Conservation (phyloP, 2,329 filamentous ascomycete species). For the Cytospora paraplurivora region DNA sequence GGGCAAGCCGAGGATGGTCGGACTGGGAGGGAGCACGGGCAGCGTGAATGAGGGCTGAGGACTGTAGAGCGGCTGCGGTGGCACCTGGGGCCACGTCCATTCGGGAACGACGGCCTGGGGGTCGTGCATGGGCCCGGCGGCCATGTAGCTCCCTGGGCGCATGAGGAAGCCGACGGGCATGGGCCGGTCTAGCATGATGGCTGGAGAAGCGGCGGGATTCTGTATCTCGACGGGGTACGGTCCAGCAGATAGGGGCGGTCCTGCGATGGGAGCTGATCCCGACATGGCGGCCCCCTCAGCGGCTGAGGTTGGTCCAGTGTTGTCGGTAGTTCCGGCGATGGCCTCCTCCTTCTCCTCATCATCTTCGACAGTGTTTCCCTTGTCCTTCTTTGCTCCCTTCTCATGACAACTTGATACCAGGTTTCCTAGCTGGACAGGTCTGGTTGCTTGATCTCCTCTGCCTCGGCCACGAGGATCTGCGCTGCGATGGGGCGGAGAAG, state of each 20-base stretch:
- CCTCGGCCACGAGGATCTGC: slow-evolving; percentile 3
- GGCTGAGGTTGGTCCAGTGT: slow-evolving; percentile 4
- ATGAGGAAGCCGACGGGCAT: not conserved
- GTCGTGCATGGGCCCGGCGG: not conserved
- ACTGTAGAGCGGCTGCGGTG: not conserved
- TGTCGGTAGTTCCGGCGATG: not conserved
- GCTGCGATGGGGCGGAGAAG: not conserved
- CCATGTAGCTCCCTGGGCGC: not conserved
- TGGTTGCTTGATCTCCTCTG: slow-evolving; percentile 3
- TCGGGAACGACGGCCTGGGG: not conserved
- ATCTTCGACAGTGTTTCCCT: not conserved
- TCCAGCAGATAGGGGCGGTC: not conserved
- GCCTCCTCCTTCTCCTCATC: not conserved
- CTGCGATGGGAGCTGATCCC: not conserved
- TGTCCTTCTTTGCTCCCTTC: not conserved
- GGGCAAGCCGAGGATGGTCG: not conserved
- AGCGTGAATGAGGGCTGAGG: not conserved
- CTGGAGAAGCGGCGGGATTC: not conserved
- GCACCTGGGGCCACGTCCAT: not conserved
- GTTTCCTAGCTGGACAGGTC: slow-evolving; percentile 9
- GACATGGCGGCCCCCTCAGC: not conserved
- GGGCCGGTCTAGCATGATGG: not conserved
- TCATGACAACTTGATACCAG: not conserved
- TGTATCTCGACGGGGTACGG: not conserved
- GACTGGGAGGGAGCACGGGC: not conserved